Conservation (phyloP, 306 rosid genomes). For the Gastrolobium villosum region DNA sequence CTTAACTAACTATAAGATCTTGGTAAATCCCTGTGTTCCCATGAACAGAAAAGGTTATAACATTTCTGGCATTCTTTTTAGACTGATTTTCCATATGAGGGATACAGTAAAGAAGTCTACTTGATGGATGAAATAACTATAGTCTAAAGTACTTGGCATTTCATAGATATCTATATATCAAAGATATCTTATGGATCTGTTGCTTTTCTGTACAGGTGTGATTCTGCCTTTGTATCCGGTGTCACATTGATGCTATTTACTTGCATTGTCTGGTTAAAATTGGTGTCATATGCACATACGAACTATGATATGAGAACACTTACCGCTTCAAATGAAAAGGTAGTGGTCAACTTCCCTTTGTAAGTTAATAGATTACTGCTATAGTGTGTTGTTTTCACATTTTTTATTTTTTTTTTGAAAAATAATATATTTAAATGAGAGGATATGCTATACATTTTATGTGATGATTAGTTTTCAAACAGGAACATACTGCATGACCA, state of each 20-base stretch:
- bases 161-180: constrained; percentile 20
- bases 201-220: constrained; percentile 68
- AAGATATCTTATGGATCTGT: constrained; percentile 35
- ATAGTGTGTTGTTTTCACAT: background rate
- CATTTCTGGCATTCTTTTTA: background rate
- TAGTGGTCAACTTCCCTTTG: constrained; percentile 43
- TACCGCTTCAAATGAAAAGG: constrained; percentile 66
- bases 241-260: constrained; percentile 84
- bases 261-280: constrained; percentile 89
- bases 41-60: constrained; percentile 23
- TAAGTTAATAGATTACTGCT: background rate
- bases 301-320: constrained; percentile 78
- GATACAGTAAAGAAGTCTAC: constrained; percentile 8
- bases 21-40: constrained; percentile 34
- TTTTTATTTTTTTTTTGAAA: background rate
- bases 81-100: constrained; percentile 14
- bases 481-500: constrained; percentile 27
- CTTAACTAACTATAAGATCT: constrained; percentile 16
- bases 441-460: constrained; percentile 2
- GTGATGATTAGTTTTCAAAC: constrained; percentile 37
- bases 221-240: constrained; percentile 85
- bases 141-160: constrained; percentile 17
- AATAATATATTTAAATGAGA: constrained; percentile 26
- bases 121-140: constrained; percentile 28
- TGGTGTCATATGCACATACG: constrained; percentile 89